These are phyloP conservation scores for Flaveria bidentis DNA, from an alignment of 129 eudicot species.

Conservation along the genomic window DNA sequence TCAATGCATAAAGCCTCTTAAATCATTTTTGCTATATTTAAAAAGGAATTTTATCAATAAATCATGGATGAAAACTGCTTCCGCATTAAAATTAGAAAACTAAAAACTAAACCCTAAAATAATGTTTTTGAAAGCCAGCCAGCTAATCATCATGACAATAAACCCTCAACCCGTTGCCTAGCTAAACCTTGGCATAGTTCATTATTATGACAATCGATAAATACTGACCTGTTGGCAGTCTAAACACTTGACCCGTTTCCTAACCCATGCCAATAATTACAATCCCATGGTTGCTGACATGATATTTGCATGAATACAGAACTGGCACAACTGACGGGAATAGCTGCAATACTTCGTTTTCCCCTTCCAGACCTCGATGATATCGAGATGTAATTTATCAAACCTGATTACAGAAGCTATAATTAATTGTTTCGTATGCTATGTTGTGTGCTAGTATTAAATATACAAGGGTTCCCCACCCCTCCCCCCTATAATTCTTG, in stretches of 20 bases:
- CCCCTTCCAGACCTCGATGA: conserved; percentile 93
- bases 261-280: not conserved
- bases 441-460: conserved; percentile 12
- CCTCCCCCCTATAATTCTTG: not conserved
- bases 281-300: not conserved
- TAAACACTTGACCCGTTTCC: not conserved
- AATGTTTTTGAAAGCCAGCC: no score
- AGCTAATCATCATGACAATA: no score
- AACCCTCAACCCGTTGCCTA: no score
- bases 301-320: conserved; percentile 48
- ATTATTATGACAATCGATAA: no score
- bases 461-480: not conserved
- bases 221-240: not conserved
- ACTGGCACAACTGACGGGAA: conserved; percentile 85
- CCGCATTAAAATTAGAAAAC: not conserved
- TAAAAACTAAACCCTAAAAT: no score
- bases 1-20: not conserved
- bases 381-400: conserved; percentile 66
- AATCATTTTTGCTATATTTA: not conserved
- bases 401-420: not conserved
- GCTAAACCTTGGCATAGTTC: no score
- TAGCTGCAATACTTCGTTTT: conserved; percentile 92
- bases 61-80: not conserved
- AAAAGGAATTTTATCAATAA: not conserved
- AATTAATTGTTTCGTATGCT: conserved; percentile 9